A percentile compares a stretch with the other conserved stretches of the same genome.
Conservation (phyloP, 208 protist species). For the Leishmania tarentolae region DNA sequence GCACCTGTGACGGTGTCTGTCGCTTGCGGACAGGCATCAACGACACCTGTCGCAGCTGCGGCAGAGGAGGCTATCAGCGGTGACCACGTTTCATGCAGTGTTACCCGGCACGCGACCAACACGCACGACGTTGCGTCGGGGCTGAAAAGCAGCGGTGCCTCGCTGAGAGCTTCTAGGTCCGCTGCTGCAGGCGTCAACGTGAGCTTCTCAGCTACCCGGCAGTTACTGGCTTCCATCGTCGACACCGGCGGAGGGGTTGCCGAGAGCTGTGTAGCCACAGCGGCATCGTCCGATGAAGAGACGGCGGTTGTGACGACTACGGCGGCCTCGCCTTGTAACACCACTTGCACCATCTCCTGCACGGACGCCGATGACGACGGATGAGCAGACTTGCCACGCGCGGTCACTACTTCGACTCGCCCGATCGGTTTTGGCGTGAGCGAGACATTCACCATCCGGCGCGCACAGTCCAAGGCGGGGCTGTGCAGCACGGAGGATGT, state of each 20-base stretch:
- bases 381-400: not conserved
- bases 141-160: conserved; percentile 42
- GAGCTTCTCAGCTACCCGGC: not conserved
- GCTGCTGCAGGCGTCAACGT: not conserved
- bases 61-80: not conserved
- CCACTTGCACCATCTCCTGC: conserved; percentile 32
- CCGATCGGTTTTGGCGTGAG: not conserved
- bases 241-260: not conserved
- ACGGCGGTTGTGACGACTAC: conserved; percentile 13
- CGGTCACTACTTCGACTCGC: not conserved
- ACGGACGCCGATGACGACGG: not conserved
- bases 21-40: not conserved
- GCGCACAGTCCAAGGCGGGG: conserved; percentile 8
- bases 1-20: not conserved
- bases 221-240: not conserved
- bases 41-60: not conserved
- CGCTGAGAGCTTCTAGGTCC: not conserved
- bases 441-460: conserved; percentile 16
- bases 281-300: not conserved
- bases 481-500: not conserved
- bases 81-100: conserved; percentile 28
- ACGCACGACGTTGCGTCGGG: conserved; percentile 65
- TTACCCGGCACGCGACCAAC: conserved; percentile 55
- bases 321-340: conserved; percentile 15
- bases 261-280: not conserved